These are phyloP conservation scores for Melampsora americana DNA, from an alignment of 1,284 basidiomycete species.

Conservation along the genomic window DNA sequence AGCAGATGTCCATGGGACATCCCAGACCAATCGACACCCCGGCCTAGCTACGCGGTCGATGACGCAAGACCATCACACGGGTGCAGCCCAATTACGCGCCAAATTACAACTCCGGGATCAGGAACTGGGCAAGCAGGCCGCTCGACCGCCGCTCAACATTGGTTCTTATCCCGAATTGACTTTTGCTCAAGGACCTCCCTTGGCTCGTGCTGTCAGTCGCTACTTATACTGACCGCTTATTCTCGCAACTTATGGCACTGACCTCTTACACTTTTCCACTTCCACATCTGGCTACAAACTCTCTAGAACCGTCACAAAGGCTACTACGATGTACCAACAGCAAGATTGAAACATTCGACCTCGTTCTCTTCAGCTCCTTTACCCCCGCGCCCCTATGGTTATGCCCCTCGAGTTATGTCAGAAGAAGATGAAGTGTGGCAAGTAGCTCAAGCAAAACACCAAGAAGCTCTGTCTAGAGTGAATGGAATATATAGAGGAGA, in stretches of 20 bases:
- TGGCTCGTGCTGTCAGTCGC: not conserved
- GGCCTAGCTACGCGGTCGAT: not conserved
- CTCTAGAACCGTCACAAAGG: not conserved
- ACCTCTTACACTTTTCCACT: not conserved
- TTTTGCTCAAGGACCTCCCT: not conserved
- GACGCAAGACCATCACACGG: not conserved
- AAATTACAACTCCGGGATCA: not conserved
- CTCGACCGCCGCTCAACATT: not conserved
- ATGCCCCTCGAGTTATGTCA: not conserved
- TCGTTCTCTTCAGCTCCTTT: not conserved
- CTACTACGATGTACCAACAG: not conserved
- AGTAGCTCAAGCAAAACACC: not conserved
- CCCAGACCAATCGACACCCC: not conserved
- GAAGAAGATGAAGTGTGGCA: not conserved
- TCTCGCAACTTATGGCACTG: not conserved
- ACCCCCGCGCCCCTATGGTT: not conserved
- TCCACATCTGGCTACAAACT: not conserved
- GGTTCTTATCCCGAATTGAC: conserved; percentile 6
- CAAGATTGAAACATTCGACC: not conserved
- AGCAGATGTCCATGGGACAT: not conserved
- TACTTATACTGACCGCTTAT: not conserved
- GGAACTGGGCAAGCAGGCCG: conserved; percentile 1
- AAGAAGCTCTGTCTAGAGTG: not conserved
- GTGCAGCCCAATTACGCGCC: not conserved
- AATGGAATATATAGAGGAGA: not conserved